Conservation (phyloP, 2,329 filamentous ascomycete genomes). For the Seiridium cupressi region DNA sequence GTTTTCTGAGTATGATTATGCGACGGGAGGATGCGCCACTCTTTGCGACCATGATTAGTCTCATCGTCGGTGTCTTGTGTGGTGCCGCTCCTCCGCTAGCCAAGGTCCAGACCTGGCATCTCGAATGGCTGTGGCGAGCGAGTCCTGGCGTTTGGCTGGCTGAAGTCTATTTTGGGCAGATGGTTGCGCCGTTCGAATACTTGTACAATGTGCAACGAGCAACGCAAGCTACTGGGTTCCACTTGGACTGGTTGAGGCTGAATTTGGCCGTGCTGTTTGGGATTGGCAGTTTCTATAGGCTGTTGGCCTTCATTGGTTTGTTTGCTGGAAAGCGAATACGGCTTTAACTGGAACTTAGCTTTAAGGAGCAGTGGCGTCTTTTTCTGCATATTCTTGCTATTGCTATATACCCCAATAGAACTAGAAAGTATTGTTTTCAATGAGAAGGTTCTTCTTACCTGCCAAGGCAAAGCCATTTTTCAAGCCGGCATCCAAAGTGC, state of each 20-base stretch:
- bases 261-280: conserved; percentile 43
- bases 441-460: too few relatives aligned
- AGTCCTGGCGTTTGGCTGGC: conserved; percentile 55
- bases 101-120: conserved; percentile 47
- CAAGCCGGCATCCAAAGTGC: too few relatives aligned
- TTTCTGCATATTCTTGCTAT: too few relatives aligned
- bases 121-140: conserved; percentile 55
- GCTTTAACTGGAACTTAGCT: conserved; percentile 13
- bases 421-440: too few relatives aligned
- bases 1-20: conserved; percentile 50
- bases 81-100: conserved; percentile 50
- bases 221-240: conserved; percentile 39
- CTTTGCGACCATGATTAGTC: conserved; percentile 50
- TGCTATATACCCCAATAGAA: not conserved
- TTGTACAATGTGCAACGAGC: conserved; percentile 51
- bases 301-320: conserved; percentile 42
- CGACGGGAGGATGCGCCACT: conserved; percentile 56
- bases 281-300: conserved; percentile 43
- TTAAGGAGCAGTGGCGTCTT: too few relatives aligned
- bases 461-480: too few relatives aligned
- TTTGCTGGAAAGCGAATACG: conserved; percentile 29
- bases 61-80: conserved; percentile 53
- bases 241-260: conserved; percentile 38
- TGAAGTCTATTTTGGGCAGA: conserved; percentile 53
- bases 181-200: conserved; percentile 46